phyloP scores from a whole-genome alignment of 2,329 filamentous ascomycete species.

The Ceratocystis huliohia region DNA sequence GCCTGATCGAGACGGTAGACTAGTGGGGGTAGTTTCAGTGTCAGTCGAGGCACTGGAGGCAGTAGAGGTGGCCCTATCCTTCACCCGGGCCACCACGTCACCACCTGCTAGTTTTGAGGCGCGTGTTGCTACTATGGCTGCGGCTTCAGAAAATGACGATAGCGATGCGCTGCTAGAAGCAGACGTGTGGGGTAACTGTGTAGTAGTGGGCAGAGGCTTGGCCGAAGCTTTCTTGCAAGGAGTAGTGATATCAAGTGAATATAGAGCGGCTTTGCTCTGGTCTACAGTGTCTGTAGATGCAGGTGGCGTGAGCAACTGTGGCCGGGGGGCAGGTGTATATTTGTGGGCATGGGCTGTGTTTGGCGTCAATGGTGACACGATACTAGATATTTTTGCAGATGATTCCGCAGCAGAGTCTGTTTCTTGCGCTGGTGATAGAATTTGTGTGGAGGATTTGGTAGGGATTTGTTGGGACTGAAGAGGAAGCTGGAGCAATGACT shows the following conservation, averaged over 20 bases:
- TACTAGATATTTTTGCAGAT: not conserved
- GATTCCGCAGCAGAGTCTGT: not conserved
- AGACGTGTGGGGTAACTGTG: not conserved
- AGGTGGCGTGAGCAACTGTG: conserved; percentile 3
- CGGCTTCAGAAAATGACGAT: conserved; percentile 13
- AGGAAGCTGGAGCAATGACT: conserved; percentile 2
- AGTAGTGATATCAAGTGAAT: not conserved
- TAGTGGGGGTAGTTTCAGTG: not conserved
- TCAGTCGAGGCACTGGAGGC: not conserved
- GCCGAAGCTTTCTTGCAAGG: conserved; percentile 8
- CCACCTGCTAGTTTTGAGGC: conserved; percentile 16
- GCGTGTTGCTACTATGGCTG: conserved; percentile 20
- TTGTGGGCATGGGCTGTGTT: not conserved
- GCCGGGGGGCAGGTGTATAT: not conserved
- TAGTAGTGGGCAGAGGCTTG: not conserved
- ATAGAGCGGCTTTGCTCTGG: not conserved
- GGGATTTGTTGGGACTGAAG: not conserved
- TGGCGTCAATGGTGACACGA: not conserved
- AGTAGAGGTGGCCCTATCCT: conserved; percentile 9
- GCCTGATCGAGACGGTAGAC: conserved; percentile 9
- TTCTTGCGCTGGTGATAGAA: not conserved
- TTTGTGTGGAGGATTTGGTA: not conserved
- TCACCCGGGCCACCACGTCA: conserved; percentile 6
- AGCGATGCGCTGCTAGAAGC: not conserved
- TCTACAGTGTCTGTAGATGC: not conserved